These are phyloP conservation scores for Cicer cuneatum DNA, from an alignment of 306 rosid genomes.

Conservation along the genomic window DNA sequence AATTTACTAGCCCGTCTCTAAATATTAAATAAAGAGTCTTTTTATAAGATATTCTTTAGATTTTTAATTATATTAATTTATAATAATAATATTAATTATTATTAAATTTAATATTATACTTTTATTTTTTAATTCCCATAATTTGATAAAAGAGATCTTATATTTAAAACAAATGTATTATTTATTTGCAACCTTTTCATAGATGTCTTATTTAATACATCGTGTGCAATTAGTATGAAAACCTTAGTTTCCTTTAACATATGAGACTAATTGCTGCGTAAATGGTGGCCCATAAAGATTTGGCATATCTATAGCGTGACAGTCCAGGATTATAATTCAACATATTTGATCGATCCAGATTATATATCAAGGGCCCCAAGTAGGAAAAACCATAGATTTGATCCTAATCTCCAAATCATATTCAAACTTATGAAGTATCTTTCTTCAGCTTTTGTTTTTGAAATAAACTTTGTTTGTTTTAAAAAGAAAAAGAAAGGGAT, in stretches of 20 bases:
- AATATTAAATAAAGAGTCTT: too few species aligned
- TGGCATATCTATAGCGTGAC: background rate
- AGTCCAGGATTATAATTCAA: slow-evolving; percentile 12
- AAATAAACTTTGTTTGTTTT: background rate
- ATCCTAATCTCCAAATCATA: background rate
- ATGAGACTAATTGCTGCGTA: background rate
- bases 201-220: background rate
- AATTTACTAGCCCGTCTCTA: too few species aligned
- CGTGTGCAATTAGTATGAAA: background rate
- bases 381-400: slow-evolving; percentile 6
- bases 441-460: background rate
- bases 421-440: slow-evolving; percentile 7
- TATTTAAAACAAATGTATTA: too few species aligned
- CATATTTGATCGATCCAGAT: slow-evolving; percentile 19
- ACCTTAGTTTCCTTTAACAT: background rate
- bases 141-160: too few species aligned
- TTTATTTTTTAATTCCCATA: too few species aligned
- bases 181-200: background rate
- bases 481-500: background rate
- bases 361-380: slow-evolving; percentile 30
- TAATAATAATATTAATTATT: too few species aligned
- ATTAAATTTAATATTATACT: too few species aligned
- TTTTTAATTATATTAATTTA: too few species aligned
- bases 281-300: slow-evolving; percentile 38
- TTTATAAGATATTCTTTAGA: too few species aligned